Conservation (phyloP, 352 stramenopile species). For the Plasmopara viticola region DNA sequence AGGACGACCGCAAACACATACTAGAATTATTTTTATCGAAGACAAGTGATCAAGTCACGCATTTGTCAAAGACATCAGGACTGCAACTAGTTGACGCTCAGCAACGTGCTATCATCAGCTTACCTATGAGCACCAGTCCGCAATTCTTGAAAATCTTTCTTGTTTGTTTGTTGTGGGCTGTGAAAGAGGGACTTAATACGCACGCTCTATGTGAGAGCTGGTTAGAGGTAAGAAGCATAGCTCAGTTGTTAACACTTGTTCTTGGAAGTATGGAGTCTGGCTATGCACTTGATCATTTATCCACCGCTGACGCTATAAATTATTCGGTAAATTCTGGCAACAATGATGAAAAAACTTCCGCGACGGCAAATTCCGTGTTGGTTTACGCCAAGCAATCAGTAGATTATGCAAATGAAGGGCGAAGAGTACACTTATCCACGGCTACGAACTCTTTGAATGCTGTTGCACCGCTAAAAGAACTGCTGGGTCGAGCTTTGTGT, state of each 20-base stretch:
- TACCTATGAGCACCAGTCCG: constrained; percentile 42
- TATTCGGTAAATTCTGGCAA: constrained; percentile 48
- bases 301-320: constrained; percentile 46
- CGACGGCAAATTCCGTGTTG: constrained; percentile 7
- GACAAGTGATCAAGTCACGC: constrained; percentile 10
- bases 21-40: constrained; percentile 59
- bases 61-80: constrained; percentile 5
- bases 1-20: constrained; percentile 55
- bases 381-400: constrained; percentile 4
- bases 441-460: neutral
- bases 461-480: constrained; percentile 46
- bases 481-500: constrained; percentile 75
- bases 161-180: constrained; percentile 46
- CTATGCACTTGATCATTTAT: constrained; percentile 34
- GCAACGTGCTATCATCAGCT: constrained; percentile 58
- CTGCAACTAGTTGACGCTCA: constrained; percentile 77
- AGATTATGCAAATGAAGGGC: neutral
- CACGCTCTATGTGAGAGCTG: constrained; percentile 58
- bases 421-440: neutral
- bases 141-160: constrained; percentile 71
- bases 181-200: constrained; percentile 71
- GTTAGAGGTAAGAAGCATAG: constrained; percentile 47
- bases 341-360: constrained; percentile 4
- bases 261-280: constrained; percentile 67
- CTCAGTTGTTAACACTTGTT: constrained; percentile 53